phyloP scores from a whole-genome alignment of 2,329 filamentous ascomycete species.

The Neurospora crassa region DNA sequence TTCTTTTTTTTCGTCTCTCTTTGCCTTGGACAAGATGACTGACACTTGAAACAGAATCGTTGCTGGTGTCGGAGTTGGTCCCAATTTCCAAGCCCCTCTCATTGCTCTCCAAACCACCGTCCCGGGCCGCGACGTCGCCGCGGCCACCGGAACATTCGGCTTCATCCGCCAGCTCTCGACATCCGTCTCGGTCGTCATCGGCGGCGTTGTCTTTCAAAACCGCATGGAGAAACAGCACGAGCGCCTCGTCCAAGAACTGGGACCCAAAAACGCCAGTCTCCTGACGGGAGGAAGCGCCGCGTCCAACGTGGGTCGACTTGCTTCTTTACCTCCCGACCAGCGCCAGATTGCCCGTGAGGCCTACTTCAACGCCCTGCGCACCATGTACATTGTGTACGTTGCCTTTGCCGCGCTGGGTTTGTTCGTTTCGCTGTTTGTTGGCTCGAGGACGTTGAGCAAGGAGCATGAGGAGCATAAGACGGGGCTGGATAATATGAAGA shows the following conservation, averaged over 20 bases:
- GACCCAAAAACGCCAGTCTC: constrained; percentile 33
- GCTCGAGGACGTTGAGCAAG: constrained; percentile 41
- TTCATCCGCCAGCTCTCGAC: constrained; percentile 51
- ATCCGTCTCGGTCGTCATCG: constrained; percentile 48
- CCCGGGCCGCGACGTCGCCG: constrained; percentile 48
- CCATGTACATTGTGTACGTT: constrained; percentile 50
- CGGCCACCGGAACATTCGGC: constrained; percentile 51
- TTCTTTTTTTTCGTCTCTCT: too few relatives aligned
- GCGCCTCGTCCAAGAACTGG: constrained; percentile 18
- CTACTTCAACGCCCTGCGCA: constrained; percentile 39
- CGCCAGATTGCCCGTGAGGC: constrained; percentile 33
- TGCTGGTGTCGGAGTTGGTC: constrained; percentile 49
- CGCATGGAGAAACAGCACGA: constrained; percentile 28
- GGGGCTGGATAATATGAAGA: constrained; percentile 34
- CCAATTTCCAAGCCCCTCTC: constrained; percentile 53
- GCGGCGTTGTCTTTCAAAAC: constrained; percentile 34
- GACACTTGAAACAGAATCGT: constrained; percentile 28
- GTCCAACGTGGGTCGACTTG: constrained; percentile 49
- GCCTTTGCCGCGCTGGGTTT: constrained; percentile 38
- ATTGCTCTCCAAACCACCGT: constrained; percentile 56
- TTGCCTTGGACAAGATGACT: not conserved
- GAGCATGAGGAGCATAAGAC: constrained; percentile 50
- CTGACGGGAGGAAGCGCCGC: constrained; percentile 52
- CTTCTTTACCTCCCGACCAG: constrained; percentile 36
- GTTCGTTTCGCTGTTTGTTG: constrained; percentile 36